Conservation (phyloP, 1,139 yeast genomes). For the Barnettozyma hawaiiensis region DNA sequence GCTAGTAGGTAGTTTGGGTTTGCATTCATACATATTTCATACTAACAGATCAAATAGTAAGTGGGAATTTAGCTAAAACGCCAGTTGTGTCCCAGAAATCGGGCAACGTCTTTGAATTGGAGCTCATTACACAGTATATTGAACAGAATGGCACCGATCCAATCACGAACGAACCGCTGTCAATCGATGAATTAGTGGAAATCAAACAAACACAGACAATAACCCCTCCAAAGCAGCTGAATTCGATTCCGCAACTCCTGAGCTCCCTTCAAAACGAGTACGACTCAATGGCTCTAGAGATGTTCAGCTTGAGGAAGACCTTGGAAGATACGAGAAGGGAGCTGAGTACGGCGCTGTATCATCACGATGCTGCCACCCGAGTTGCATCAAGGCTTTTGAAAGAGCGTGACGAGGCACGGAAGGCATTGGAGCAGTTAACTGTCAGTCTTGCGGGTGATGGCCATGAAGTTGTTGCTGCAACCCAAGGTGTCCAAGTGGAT, state of each 20-base stretch:
- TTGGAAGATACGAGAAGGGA: conserved; percentile 63
- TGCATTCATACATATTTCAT: background rate
- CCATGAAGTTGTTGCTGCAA: conserved; percentile 1
- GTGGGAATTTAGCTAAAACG: conserved; percentile 60
- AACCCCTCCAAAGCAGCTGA: conserved; percentile 43
- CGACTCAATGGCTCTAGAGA: conserved; percentile 82
- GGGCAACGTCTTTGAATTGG: conserved; percentile 64
- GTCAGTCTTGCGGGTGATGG: conserved; percentile 21
- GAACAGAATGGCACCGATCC: conserved; percentile 72
- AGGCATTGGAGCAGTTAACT: conserved; percentile 23
- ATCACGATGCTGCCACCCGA: conserved; percentile 84
- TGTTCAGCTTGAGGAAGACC: conserved; percentile 70
- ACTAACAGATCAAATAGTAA: conserved; percentile 32
- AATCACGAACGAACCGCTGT: conserved; percentile 54
- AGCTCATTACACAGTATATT: conserved; percentile 57
- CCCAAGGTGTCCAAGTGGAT: conserved; percentile 2
- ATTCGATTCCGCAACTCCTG: conserved; percentile 75
- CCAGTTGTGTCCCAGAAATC: conserved; percentile 80
- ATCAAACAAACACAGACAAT: conserved; percentile 31
- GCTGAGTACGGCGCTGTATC: conserved; percentile 70
- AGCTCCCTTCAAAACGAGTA: conserved; percentile 80
- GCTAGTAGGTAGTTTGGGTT: conserved; percentile 25
- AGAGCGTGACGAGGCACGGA: conserved; percentile 60
- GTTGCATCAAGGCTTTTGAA: conserved; percentile 71
- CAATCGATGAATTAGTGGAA: conserved; percentile 52